Conservation (phyloP, 2,329 filamentous ascomycete genomes). For the Colletotrichum tabaci region DNA sequence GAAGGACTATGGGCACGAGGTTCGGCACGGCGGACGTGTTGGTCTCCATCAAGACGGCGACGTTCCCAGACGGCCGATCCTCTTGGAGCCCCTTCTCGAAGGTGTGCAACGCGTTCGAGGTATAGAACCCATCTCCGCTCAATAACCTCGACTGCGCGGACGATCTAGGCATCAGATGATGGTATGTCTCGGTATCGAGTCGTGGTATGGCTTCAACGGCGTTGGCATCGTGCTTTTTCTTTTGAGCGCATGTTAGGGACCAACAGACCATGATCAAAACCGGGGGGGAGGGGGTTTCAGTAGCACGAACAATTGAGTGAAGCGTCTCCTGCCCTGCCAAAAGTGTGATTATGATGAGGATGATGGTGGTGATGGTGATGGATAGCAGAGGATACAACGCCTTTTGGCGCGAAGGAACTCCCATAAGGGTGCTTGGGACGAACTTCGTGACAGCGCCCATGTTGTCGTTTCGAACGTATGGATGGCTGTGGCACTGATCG, state of each 20-base stretch:
- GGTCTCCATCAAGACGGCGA: conserved; percentile 14
- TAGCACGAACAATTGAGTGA: background rate
- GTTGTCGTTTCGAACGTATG: no score
- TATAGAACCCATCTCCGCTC: background rate
- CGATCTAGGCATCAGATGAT: background rate
- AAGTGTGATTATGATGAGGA: background rate
- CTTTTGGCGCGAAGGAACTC: no score
- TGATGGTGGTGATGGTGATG: no score
- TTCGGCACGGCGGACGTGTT: conserved; percentile 42
- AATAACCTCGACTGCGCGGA: background rate
- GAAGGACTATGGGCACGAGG: conserved; percentile 55
- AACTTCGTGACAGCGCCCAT: no score
- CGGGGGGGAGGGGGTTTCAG: no score
- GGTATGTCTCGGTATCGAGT: background rate
- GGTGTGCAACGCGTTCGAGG: background rate
- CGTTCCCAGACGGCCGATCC: background rate
- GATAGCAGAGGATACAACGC: no score
- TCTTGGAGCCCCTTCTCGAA: no score
- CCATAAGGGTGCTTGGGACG: no score
- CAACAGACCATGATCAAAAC: no score
- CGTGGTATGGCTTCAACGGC: background rate
- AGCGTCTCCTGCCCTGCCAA: background rate
- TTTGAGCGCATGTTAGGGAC: no score
- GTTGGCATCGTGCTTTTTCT: no score
- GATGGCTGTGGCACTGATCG: no score